Percentiles rank a stretch among this genome's conserved stretches.
phyloP scores from a whole-genome alignment of 2,329 filamentous ascomycete species.

The Emergomyces orientalis region DNA sequence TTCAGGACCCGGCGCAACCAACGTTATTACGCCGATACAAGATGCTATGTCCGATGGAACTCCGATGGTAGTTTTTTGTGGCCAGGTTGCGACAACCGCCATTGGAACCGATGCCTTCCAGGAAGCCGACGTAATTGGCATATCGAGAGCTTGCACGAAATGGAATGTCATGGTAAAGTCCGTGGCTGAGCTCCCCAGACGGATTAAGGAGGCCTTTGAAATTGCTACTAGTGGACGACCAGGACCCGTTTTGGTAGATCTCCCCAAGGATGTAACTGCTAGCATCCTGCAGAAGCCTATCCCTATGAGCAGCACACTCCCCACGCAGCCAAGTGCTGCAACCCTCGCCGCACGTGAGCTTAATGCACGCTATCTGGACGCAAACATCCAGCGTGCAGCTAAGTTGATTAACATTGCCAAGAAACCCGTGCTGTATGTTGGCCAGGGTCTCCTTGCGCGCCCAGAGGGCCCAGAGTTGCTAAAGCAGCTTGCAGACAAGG shows the following conservation, averaged over 20 bases:
- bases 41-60: conserved; percentile 93
- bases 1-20: conserved; percentile 91
- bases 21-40: conserved; percentile 92
- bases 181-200: conserved; percentile 79
- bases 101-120: conserved; percentile 97
- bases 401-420: conserved; percentile 77
- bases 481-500: conserved; percentile 80
- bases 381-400: conserved; percentile 67
- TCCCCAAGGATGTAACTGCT: conserved; percentile 93
- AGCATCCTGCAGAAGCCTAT: conserved; percentile 75
- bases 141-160: conserved; percentile 91
- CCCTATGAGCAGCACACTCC: conserved; percentile 63
- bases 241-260: conserved; percentile 87
- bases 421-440: conserved; percentile 92
- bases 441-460: conserved; percentile 69
- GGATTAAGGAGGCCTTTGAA: conserved; percentile 97
- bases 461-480: conserved; percentile 71
- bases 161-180: conserved; percentile 99
- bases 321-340: conserved; percentile 75
- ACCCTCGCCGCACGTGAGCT: conserved; percentile 69
- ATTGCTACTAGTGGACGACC: conserved; percentile 91
- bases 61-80: conserved; percentile 89
- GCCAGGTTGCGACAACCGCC: conserved; percentile 80
- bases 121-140: conserved; percentile 88
- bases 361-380: conserved; percentile 61